Base-by-base conservation (phyloP, 2,329 filamentous ascomycete species). In the Venturia pyrina region DNA sequence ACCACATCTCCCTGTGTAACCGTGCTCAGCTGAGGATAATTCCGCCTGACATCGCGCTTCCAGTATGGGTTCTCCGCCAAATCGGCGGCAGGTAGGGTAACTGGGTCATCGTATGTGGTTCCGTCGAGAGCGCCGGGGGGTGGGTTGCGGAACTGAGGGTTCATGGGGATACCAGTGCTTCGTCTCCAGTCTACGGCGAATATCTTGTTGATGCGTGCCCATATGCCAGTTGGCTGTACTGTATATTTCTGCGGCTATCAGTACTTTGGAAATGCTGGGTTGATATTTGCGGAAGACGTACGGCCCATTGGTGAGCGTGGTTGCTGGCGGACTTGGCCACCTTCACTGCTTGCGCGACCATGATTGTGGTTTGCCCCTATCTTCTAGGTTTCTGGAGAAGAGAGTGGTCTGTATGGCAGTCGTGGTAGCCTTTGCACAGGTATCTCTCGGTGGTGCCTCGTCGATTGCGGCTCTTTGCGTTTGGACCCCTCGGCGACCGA, bases 41-140 rank as follows among this genome's bases (percentile, higher is more conserved):
- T 83, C 72, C 95, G 86, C 72, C 95, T 89, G 68, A 81, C 78
- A 75, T 99, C 95, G 73, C 95, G 92, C 83, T 96, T 96, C 91
- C 92, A 99, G 82, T 97, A 96, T 46, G 91, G 87, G 80, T 96
- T 96, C 77, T 93, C 90, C 72, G 91, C 91, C 72, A 96, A 87
- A 76, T 96, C 91, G 70, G 84, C 90, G 1, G 91, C 90, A n/a
- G 91, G 91, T 0, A 89, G 67, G 17, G 91, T 96, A 67, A 93
- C 89, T 28, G 90, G 90, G 75, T 96, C 91, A 76, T 90, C 86
- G 80, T 93, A 95, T 67, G 77, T 77, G 66, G 84, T 79, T 44
- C 91, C 90, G 72, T 91, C 87, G 72, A 86, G 81, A 70, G 81
- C 82, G 70, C 89, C 91, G 11, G 89, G 95, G 62, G 93, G 79